Base-by-base conservation (phyloP, 345 rosid genomes). In the Populus tremula region DNA sequence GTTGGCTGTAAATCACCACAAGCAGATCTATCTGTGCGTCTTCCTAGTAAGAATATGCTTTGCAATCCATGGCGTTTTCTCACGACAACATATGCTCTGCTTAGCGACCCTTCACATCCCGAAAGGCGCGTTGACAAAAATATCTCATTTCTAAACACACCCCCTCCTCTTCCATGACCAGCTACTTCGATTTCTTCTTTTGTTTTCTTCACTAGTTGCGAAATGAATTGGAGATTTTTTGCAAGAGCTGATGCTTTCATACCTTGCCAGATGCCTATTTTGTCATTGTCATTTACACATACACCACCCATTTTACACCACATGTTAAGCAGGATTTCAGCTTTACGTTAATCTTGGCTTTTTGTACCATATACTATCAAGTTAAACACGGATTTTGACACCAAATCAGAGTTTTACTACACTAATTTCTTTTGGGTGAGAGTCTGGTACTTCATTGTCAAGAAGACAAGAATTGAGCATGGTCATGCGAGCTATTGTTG, bases 221-320 rank as follows among this genome's bases (percentile, higher is more conserved):
- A 14, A 1, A 49, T 64, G 31, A 13, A 17, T 2, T 14, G 2
- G 33, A 14, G 25, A 66, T 66, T 7, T 66, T 66, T 35, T 66
- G 1, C 1, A 35, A 33, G 14, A 47, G 50, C 50, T 47, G 50
- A 12, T 47, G 16, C 50, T 64, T 64, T 64, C 33, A 64, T 64
- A 36, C 67, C 35, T 64, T 13, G 18, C 20, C 41, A 12, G 50
- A 14, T 47, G 17, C 50, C 50, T 47, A 13, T 47, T 47, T 47
- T 38, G 41, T 41, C 49, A 50, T 53, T 29, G 70, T 77, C 56
- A 35, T 67, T 71, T 3, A 67, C 69, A 38, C 14, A 12, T 4
- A 9, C 78, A 6, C 61, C 45, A 39, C 47, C 71, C 67, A 80
- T 69, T 78, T 78, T 72, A 27, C 66, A 62, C 84, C 80, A 76